Evolutionary conservation across 768 basidiomycete species (phyloP), one percentile per base, ranked within the genome.

Genomic region (Symmetrospora coprosmae): DNA sequence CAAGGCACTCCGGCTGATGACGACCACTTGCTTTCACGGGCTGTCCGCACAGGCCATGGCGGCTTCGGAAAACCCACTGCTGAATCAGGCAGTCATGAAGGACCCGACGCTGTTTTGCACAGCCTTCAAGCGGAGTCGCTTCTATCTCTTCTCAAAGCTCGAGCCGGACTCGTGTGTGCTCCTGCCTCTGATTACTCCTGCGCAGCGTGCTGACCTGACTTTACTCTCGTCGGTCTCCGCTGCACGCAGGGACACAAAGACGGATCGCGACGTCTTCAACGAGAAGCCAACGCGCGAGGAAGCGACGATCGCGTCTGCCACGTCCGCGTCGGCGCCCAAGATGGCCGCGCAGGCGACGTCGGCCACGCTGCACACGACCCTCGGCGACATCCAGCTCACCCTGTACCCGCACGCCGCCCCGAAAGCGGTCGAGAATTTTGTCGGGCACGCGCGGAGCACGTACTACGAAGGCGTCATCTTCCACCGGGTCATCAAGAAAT

Each of bases 401-500:
- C 73, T 90, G 40, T 96, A 88, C 80, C 94, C 94, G 0, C 80
- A 86, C 65, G 82, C 87, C 56, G 86, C 87, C 4, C 94, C 94
- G 2, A 94, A 86, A 73, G 81, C 94, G 0, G 92, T 99, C 37
- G 94, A 99, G 74, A 99, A 96, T 75, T 97, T 99, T 73, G 85
- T 91, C 23, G 89, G 87, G 1, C 87, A 91, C 67, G 81, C 87
- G 16, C 78, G 86, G 66, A 86, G 83, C 66, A 82, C 87, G 1
- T 97, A 85, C 75, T 97, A 85, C 69, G 92, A 99, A 71, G 83
- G 84, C 13, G 77, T 94, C 60, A 81, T 96, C 68, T 96, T 97
- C 77, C 94, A 99, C 72, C 85, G 94, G 60, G 87, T 97, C 65
- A 99, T 99, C 71, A 80, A 87, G 63, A 97, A 99, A 74, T 99